Evolutionary conservation across 2,329 filamentous ascomycete species (phyloP).

Genomic region (Pseudogymnoascus sp.): DNA sequence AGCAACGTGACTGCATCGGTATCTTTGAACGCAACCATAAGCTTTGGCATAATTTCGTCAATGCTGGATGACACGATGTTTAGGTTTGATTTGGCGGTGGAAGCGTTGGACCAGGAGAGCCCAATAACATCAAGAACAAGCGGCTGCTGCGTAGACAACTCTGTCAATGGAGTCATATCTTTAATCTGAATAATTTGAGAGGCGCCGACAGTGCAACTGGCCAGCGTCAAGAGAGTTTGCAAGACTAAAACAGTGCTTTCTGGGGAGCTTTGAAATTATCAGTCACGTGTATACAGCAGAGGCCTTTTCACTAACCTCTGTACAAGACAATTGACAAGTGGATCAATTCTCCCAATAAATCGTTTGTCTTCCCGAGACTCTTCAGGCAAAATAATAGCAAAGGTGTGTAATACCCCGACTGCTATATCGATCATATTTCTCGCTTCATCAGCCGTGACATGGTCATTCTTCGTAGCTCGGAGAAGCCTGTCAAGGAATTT

Average conservation of each 20-base stretch:
- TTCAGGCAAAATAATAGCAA: constrained; percentile 49
- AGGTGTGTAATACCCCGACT: constrained; percentile 56
- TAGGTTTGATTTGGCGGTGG: constrained; percentile 26
- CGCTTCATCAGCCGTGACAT: constrained; percentile 35
- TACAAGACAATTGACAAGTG: constrained; percentile 45
- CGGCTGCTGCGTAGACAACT: constrained; percentile 47
- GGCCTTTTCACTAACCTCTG: constrained; percentile 38
- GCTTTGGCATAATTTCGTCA: constrained; percentile 38
- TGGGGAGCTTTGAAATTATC: constrained; percentile 35
- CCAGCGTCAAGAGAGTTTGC: constrained; percentile 50
- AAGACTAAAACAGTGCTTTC: constrained; percentile 47
- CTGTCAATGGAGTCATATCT: constrained; percentile 48
- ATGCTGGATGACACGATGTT: constrained; percentile 35
- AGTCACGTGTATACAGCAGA: constrained; percentile 13
- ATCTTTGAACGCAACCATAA: constrained; percentile 47
- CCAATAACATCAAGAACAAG: constrained; percentile 48
- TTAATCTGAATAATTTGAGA: constrained; percentile 40
- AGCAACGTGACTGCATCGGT: constrained; percentile 55
- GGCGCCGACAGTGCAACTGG: constrained; percentile 45
- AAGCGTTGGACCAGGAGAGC: constrained; percentile 50
- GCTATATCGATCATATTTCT: constrained; percentile 57
- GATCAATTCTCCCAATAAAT: constrained; percentile 46
- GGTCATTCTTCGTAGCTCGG: constrained; percentile 40
- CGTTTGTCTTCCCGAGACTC: constrained; percentile 37
- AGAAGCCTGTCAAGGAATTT: constrained; percentile 59